phyloP scores from a whole-genome alignment of 768 basidiomycete species.

The Dioszegia crocea region DNA sequence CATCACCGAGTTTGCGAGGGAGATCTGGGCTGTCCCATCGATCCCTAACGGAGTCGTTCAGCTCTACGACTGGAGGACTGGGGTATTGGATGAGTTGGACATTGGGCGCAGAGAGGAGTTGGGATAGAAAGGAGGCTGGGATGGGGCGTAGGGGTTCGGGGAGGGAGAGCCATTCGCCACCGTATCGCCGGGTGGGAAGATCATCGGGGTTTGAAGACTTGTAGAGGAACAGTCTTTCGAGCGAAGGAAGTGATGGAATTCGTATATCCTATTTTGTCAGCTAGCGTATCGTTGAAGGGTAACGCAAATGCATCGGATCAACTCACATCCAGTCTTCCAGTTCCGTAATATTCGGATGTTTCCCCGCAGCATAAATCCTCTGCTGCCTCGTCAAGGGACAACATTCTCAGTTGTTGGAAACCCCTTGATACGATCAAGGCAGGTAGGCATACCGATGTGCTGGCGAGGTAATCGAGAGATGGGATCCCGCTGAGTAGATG shows the following conservation, averaged over 20 bases:
- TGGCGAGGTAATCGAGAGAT: background rate
- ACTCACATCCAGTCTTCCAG: background rate
- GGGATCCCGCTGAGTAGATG: background rate
- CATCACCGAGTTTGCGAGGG: too few species aligned
- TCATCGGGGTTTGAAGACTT: background rate
- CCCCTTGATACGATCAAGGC: background rate
- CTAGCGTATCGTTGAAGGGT: background rate
- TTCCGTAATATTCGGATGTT: background rate
- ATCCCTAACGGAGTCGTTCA: too few species aligned
- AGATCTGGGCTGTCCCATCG: too few species aligned
- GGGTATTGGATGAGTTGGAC: slow-evolving; percentile 12
- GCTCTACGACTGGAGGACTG: too few species aligned
- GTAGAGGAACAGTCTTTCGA: slow-evolving; percentile 3
- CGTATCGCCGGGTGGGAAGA: background rate
- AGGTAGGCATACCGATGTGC: background rate
- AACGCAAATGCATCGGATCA: background rate
- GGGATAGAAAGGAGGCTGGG: background rate
- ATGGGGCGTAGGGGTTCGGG: background rate
- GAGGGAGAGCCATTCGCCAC: slow-evolving; percentile 11
- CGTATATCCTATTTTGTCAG: background rate
- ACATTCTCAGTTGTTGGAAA: background rate
- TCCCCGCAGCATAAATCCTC: background rate
- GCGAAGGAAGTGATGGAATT: background rate
- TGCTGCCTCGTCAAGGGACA: background rate
- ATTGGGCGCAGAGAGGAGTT: background rate